Percentiles rank a stretch among this genome's conserved stretches.
phyloP scores from a whole-genome alignment of 2,329 filamentous ascomycete genomes.

The Nemania bipapillata region DNA sequence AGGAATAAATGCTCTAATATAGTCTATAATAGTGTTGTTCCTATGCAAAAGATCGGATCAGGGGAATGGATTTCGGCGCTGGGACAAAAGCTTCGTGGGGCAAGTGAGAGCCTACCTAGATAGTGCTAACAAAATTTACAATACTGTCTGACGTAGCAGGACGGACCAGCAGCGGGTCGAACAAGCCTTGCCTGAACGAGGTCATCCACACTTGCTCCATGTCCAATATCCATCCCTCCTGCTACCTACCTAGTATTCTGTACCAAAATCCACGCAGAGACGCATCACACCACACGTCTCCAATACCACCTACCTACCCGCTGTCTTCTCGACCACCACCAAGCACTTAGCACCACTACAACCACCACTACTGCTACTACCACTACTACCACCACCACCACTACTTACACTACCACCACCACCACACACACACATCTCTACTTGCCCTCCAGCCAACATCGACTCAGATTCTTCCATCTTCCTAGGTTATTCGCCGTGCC shows the following conservation, averaged over 20 bases:
- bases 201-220: constrained; percentile 40
- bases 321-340: constrained; percentile 25
- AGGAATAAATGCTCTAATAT: background rate
- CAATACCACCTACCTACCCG: constrained; percentile 27
- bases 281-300: constrained; percentile 38
- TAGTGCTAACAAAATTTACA: constrained; percentile 5
- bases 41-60: background rate
- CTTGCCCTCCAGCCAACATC: background rate
- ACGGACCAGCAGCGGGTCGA: constrained; percentile 35
- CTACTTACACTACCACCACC: background rate
- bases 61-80: background rate
- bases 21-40: too few species aligned
- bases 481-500: constrained; percentile 15
- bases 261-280: constrained; percentile 40
- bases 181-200: constrained; percentile 41
- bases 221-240: constrained; percentile 36
- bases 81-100: constrained; percentile 22
- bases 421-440: constrained; percentile 6
- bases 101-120: constrained; percentile 2
- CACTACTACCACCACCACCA: constrained; percentile 12
- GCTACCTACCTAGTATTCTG: constrained; percentile 34
- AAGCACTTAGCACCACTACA: too few species aligned
- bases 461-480: constrained; percentile 1
- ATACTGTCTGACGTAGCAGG: constrained; percentile 43
- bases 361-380: background rate